These are phyloP conservation scores for Penstemon barbatus DNA, from an alignment of 257 asterid species.

Conservation along the genomic window DNA sequence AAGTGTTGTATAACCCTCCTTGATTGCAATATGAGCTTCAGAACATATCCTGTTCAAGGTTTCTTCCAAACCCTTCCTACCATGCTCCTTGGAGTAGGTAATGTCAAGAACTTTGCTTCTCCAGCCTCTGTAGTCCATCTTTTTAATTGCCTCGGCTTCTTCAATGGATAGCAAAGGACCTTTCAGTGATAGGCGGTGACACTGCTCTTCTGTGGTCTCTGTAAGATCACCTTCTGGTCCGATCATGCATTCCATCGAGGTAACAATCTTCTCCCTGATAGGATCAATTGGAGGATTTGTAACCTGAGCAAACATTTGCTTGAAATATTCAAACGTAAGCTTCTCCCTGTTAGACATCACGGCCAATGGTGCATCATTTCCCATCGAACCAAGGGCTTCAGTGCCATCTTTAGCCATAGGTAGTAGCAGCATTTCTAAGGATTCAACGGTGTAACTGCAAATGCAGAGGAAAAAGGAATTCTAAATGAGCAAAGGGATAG, in stretches of 20 bases:
- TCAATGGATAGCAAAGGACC: slow-evolving; percentile 84
- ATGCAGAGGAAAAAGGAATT: slow-evolving; percentile 23
- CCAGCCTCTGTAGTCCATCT: slow-evolving; percentile 98
- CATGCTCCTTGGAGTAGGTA: slow-evolving; percentile 69
- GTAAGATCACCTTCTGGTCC: slow-evolving; percentile 99
- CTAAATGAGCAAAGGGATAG: slow-evolving; percentile 6
- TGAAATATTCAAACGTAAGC: slow-evolving; percentile 88
- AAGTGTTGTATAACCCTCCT: slow-evolving; percentile 82
- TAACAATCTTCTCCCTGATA: slow-evolving; percentile 95
- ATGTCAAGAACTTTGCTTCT: slow-evolving; percentile 87
- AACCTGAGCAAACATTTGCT: slow-evolving; percentile 99
- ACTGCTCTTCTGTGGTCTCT: slow-evolving; percentile 96
- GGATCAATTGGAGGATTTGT: slow-evolving; percentile 99
- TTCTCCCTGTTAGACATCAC: slow-evolving; percentile 98
- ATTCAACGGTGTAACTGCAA: slow-evolving; percentile 83
- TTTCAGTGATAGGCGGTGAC: slow-evolving; percentile 89
- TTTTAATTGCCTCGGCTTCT: slow-evolving; percentile 89
- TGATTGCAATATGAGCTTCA: slow-evolving; percentile 86
- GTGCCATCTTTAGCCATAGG: slow-evolving; percentile 98
- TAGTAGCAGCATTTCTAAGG: slow-evolving; percentile 89
- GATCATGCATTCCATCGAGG: slow-evolving; percentile 97
- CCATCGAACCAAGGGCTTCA: slow-evolving; percentile 99
- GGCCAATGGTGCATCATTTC: slow-evolving; percentile 97
- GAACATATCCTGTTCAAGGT: slow-evolving; percentile 84
- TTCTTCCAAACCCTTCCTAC: slow-evolving; percentile 87